A percentile compares a stretch with the other conserved stretches of the same genome.
Evolutionary conservation across 306 rosid species (phyloP).

Genomic region (Pterocarpus macrocarpus): DNA sequence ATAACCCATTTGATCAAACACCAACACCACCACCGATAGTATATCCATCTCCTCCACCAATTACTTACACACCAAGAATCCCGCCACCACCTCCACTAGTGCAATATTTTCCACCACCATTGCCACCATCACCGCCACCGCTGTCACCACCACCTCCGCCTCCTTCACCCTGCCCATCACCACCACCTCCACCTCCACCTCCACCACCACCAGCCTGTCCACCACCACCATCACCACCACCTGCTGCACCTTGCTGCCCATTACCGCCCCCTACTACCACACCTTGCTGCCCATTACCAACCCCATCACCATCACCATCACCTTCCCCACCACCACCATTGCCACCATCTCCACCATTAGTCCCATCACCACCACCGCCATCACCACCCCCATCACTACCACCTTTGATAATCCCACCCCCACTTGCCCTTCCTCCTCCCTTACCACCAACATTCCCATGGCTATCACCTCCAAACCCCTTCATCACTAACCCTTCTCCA

Average conservation of each 20-base stretch:
- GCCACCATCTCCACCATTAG: constrained; percentile 10
- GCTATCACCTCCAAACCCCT: constrained; percentile 57
- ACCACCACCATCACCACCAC: constrained; percentile 25
- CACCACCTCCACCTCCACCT: neutral
- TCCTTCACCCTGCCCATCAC: constrained; percentile 2
- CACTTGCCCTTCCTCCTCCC: constrained; percentile 56
- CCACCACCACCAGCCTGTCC: neutral
- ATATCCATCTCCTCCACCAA: constrained; percentile 54
- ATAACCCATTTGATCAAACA: constrained; percentile 75
- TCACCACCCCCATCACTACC: constrained; percentile 37
- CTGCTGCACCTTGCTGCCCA: constrained; percentile 36
- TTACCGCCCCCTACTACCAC: constrained; percentile 4
- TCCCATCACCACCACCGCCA: constrained; percentile 8
- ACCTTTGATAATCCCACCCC: constrained; percentile 33
- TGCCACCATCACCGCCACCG: neutral
- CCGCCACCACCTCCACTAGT: constrained; percentile 12
- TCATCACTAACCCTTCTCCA: constrained; percentile 33
- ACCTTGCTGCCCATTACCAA: constrained; percentile 39
- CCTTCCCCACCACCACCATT: constrained; percentile 28
- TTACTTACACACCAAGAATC: constrained; percentile 37
- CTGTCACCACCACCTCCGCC: neutral
- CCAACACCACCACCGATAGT: constrained; percentile 50
- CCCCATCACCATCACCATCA: neutral
- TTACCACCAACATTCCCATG: constrained; percentile 57
- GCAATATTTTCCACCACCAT: neutral